Base-by-base conservation (phyloP, 805 yeast species). In the Ogataea trehalophila region DNA sequence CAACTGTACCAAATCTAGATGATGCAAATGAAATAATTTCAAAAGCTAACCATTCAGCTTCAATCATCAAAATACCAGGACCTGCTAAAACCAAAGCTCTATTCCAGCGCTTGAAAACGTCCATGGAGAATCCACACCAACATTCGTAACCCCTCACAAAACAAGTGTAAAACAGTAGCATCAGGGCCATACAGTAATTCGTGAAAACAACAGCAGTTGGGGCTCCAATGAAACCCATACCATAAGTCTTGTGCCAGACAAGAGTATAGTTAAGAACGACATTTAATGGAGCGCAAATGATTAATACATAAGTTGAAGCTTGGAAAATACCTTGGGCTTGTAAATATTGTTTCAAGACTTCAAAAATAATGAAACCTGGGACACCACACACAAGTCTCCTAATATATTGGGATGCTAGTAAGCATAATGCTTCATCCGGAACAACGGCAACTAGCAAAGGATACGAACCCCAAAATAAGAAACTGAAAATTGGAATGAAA, bases 321-420 rank as follows among this genome's bases (percentile, higher is more conserved):
- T 81, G 85, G 65, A 83, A 84, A 9, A 83, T 74, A 33, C 84
- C 85, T 66, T 83, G 89, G 39, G 81, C 79, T 62, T 78, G 83
- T 47, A 79, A 66, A 50, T 73, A 79, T 47, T 80, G 71, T 57
- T 78, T 79, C 20, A 80, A 74, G 51, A 80, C 76, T 57, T 79
- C 84, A 52, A 79, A 79, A 5, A 76, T 50, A 33, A 78, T 71
- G 57, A 76, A 79, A 2, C 79, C 83, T 3, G 84, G 84, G 17
- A 78, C 73, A 16, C 84, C 82, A 40, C 74, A 73, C 2, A 77
- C 67, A 29, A 79, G 65, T 43, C 67, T 67, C 49, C 68, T 63
- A 45, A 79, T 63, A 56, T 79, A 79, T 11, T 68, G 67, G 1
- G 80, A 77, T 5, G 83, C 75, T 33, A 75, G 60, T 33, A 57